These are phyloP conservation scores for Boletales sp. DNA, from an alignment of 768 basidiomycete species.

Conservation along the genomic window DNA sequence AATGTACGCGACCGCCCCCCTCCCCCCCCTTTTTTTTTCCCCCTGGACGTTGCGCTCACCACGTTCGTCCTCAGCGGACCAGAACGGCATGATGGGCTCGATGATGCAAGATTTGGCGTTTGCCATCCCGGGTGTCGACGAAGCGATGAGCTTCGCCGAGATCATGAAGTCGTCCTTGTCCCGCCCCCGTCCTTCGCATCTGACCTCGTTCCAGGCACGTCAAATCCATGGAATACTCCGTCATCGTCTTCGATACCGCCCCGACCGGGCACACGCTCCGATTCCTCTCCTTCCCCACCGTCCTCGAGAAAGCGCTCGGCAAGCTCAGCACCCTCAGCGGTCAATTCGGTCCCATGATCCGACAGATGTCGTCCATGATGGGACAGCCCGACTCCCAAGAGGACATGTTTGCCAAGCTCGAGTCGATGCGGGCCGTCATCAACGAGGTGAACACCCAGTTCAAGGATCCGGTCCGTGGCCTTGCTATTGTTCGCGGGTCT, in stretches of 20 bases:
- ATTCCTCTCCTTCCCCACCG: conserved; percentile 97
- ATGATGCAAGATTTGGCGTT: conserved; percentile 99
- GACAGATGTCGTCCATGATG: conserved; percentile 95
- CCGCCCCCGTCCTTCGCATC: background rate
- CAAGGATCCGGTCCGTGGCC: conserved; percentile 83
- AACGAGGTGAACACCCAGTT: conserved; percentile 99
- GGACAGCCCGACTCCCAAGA: conserved; percentile 87
- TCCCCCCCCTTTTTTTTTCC: background rate
- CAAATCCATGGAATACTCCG: conserved; percentile 99
- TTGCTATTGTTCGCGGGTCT: background rate
- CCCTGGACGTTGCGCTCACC: background rate
- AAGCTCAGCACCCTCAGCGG: conserved; percentile 93
- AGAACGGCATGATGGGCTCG: conserved; percentile 92
- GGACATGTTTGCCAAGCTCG: conserved; percentile 98
- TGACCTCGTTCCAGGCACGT: conserved; percentile 66
- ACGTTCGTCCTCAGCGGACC: conserved; percentile 54
- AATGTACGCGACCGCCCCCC: conserved; percentile 50
- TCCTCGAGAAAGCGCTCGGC: conserved; percentile 94
- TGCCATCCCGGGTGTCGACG: conserved; percentile 98
- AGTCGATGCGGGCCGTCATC: conserved; percentile 94
- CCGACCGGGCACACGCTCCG: conserved; percentile 98
- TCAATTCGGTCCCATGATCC: conserved; percentile 95
- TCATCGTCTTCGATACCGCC: conserved; percentile 98
- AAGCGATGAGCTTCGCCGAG: conserved; percentile 99
- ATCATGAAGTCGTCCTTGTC: conserved; percentile 83